Evolutionary conservation across 108 stramenopile species (phyloP).

Genomic region (Licmophora abbreviata): DNA sequence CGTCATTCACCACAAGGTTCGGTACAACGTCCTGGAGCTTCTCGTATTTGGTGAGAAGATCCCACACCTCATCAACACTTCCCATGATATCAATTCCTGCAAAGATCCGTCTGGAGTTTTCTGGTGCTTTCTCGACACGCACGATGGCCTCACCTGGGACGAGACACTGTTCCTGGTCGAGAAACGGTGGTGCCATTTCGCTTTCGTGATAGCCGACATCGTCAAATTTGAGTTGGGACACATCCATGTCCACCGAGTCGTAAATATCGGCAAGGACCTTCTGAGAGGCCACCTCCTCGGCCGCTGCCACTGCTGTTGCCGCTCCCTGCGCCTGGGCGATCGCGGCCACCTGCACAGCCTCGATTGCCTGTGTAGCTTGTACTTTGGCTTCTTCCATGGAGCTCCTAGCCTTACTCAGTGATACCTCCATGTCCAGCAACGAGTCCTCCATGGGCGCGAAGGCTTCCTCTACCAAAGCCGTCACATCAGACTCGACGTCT

Average conservation of each 20-base stretch:
- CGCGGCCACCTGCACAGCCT: slow-evolving; percentile 29
- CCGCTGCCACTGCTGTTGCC: slow-evolving; percentile 11
- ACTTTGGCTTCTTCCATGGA: slow-evolving; percentile 26
- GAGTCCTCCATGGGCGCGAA: slow-evolving; percentile 40
- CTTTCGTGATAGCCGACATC: slow-evolving; percentile 62
- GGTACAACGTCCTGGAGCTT: slow-evolving; percentile 76
- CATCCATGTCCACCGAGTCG: slow-evolving; percentile 22
- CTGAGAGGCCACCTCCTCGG: slow-evolving; percentile 16
- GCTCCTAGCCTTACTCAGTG: slow-evolving; percentile 12
- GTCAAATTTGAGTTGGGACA: slow-evolving; percentile 47
- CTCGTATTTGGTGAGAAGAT: slow-evolving; percentile 65
- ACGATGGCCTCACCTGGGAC: slow-evolving; percentile 80
- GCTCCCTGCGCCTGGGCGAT: slow-evolving; percentile 29
- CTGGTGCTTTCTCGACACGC: slow-evolving; percentile 80
- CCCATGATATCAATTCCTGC: slow-evolving; percentile 84
- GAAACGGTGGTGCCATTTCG: slow-evolving; percentile 76
- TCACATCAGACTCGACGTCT: slow-evolving; percentile 1
- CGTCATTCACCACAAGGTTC: slow-evolving; percentile 79
- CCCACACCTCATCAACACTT: slow-evolving; percentile 76
- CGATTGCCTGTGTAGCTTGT: slow-evolving; percentile 18
- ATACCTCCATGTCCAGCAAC: slow-evolving; percentile 29
- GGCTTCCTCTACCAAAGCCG: slow-evolving; percentile 25
- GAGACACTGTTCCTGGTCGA: slow-evolving; percentile 73
- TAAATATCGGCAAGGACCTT: slow-evolving; percentile 16
- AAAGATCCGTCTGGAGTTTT: slow-evolving; percentile 84